Evolutionary conservation across 257 asterid genomes (phyloP).

Genomic region (Capsicum rhomboideum): DNA sequence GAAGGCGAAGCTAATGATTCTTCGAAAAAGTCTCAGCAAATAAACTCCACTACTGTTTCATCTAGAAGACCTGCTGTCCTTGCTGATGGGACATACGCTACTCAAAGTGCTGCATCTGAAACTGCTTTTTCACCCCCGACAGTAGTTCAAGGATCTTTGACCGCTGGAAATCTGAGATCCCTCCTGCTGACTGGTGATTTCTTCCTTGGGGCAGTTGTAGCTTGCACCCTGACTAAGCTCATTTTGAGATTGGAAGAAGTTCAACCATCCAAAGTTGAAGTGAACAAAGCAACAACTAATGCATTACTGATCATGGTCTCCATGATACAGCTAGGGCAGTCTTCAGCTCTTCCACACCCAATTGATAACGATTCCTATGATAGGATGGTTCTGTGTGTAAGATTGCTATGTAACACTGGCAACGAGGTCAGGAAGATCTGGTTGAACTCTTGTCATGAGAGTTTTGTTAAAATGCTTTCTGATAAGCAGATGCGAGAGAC

Average conservation of each 20-base stretch:
- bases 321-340: slow-evolving; percentile 82
- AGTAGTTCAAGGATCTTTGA: slow-evolving; percentile 64
- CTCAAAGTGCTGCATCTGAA: slow-evolving; percentile 98
- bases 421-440: slow-evolving; percentile 71
- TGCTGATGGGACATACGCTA: slow-evolving; percentile 95
- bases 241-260: slow-evolving; percentile 82
- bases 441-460: slow-evolving; percentile 84
- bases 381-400: slow-evolving; percentile 72
- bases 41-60: slow-evolving; percentile 70
- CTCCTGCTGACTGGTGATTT: slow-evolving; percentile 90
- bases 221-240: slow-evolving; percentile 85
- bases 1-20: slow-evolving; percentile 71
- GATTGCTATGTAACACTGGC: slow-evolving; percentile 63
- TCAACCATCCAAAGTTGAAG: slow-evolving; percentile 68
- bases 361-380: slow-evolving; percentile 86
- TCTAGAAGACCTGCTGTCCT: slow-evolving; percentile 91
- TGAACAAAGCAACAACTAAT: slow-evolving; percentile 60
- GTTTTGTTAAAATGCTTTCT: slow-evolving; percentile 88
- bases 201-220: slow-evolving; percentile 87
- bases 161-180: slow-evolving; percentile 72
- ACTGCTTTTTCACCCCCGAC: slow-evolving; percentile 76
- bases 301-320: slow-evolving; percentile 75
- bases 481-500: slow-evolving; percentile 89
- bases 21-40: slow-evolving; percentile 67
- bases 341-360: slow-evolving; percentile 88